Percentiles rank a stretch among this genome's conserved stretches.
Conservation (phyloP, 352 stramenopile species). For the Pythium plurisporium region DNA sequence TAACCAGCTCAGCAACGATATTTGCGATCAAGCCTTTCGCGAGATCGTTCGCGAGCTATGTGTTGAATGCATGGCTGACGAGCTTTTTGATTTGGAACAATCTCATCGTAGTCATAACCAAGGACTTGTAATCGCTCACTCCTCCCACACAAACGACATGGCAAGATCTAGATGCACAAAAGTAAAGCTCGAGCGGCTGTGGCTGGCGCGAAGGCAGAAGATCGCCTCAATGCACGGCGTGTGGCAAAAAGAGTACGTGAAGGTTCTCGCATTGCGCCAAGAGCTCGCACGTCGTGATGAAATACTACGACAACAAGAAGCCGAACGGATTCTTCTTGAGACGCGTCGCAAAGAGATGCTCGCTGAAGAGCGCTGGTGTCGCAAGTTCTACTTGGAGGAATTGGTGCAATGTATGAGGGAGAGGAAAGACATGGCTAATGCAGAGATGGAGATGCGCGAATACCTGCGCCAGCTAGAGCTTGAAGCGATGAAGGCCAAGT, state of each 20-base stretch:
- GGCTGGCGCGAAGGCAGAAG: slow-evolving; percentile 37
- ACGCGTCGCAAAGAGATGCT: slow-evolving; percentile 56
- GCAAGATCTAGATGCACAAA: neutral
- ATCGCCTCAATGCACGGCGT: slow-evolving; percentile 25
- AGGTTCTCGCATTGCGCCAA: slow-evolving; percentile 38
- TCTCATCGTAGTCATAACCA: slow-evolving; percentile 4
- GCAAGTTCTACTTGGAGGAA: slow-evolving; percentile 69
- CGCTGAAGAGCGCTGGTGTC: slow-evolving; percentile 49
- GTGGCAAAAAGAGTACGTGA: slow-evolving; percentile 43
- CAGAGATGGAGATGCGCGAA: slow-evolving; percentile 66
- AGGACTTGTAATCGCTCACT: neutral
- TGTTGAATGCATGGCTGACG: slow-evolving; percentile 23
- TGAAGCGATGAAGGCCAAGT: slow-evolving; percentile 73
- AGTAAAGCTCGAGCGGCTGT: slow-evolving; percentile 38
- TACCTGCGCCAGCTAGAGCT: slow-evolving; percentile 59
- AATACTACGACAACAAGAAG: slow-evolving; percentile 40
- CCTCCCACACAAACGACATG: neutral
- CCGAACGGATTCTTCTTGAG: slow-evolving; percentile 43
- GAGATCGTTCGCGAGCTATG: slow-evolving; percentile 26
- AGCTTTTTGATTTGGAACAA: neutral
- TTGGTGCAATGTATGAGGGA: slow-evolving; percentile 52
- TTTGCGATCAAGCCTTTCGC: slow-evolving; percentile 25
- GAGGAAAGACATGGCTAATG: slow-evolving; percentile 55
- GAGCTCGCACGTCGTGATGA: slow-evolving; percentile 55
- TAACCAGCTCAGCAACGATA: slow-evolving; percentile 14